Evolutionary conservation across 768 basidiomycete species (phyloP).

Genomic region (Butyriboletus loyo): DNA sequence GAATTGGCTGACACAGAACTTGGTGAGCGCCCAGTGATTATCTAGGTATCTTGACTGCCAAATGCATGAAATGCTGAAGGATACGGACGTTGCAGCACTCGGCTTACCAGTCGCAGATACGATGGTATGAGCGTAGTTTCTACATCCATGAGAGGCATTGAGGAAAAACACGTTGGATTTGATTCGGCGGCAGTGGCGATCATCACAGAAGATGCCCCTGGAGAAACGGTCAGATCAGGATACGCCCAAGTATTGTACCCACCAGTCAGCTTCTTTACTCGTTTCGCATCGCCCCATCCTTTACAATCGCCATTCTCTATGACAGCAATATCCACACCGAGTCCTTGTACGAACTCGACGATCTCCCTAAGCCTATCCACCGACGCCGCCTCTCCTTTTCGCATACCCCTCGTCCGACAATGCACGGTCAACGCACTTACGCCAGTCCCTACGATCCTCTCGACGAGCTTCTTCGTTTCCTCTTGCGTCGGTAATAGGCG

Average conservation of each 20-base stretch:
- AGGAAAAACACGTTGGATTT: constrained; percentile 86
- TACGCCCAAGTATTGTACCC: constrained; percentile 15
- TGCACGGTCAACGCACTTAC: constrained; percentile 90
- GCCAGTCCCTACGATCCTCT: constrained; percentile 83
- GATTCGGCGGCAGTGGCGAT: constrained; percentile 92
- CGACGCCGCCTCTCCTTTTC: constrained; percentile 74
- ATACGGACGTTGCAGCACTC: background rate
- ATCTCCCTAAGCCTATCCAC: constrained; percentile 80
- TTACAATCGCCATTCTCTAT: constrained; percentile 93
- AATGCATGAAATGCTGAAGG: background rate
- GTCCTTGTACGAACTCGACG: constrained; percentile 74
- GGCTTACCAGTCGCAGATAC: constrained; percentile 67
- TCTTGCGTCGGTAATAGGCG: constrained; percentile 81
- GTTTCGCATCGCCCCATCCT: constrained; percentile 73
- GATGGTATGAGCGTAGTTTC: constrained; percentile 66
- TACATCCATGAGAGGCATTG: constrained; percentile 63
- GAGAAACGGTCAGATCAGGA: background rate
- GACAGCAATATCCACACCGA: constrained; percentile 80
- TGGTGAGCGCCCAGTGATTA: constrained; percentile 81
- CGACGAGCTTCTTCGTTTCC: constrained; percentile 87
- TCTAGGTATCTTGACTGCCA: constrained; percentile 67
- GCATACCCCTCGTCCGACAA: constrained; percentile 91
- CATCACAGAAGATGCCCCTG: constrained; percentile 90
- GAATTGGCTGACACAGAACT: constrained; percentile 85
- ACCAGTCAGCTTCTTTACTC: constrained; percentile 76